Evolutionary conservation across 345 rosid species (phyloP).

Genomic region (Hypericum perforatum): DNA sequence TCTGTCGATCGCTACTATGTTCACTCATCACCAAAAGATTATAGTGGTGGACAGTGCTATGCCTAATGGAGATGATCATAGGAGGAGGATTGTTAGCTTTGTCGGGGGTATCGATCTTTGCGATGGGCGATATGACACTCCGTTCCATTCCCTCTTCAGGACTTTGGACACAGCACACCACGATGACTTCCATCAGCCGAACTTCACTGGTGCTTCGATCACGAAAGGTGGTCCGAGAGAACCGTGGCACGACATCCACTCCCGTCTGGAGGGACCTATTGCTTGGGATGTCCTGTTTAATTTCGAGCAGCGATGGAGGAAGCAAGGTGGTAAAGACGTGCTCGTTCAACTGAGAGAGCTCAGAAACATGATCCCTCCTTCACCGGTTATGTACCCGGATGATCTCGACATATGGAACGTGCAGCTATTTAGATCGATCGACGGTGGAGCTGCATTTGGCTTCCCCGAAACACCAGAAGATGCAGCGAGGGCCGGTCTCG

Average conservation of each 20-base stretch:
- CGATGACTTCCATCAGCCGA: conserved; percentile 97
- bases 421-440: conserved; percentile 91
- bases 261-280: conserved; percentile 88
- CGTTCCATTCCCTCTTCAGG: conserved; percentile 91
- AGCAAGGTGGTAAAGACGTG: conserved; percentile 86
- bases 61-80: conserved; percentile 52
- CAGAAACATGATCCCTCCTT: conserved; percentile 70
- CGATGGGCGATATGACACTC: conserved; percentile 90
- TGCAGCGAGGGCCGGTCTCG: conserved; percentile 87
- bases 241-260: conserved; percentile 99
- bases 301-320: conserved; percentile 93
- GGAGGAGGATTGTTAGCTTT: conserved; percentile 82
- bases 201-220: conserved; percentile 66
- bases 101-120: conserved; percentile 98
- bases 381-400: conserved; percentile 65
- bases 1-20: conserved; percentile 82
- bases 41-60: conserved; percentile 72
- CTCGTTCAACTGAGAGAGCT: conserved; percentile 79
- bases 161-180: conserved; percentile 91
- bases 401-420: conserved; percentile 90
- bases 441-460: conserved; percentile 98
- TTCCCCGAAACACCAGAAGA: conserved; percentile 95
- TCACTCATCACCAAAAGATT: conserved; percentile 99
- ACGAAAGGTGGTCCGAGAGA: conserved; percentile 97
- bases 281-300: conserved; percentile 97